Evolutionary conservation across 2,329 filamentous ascomycete genomes (phyloP).

Genomic region (Penicillium sp.): DNA sequence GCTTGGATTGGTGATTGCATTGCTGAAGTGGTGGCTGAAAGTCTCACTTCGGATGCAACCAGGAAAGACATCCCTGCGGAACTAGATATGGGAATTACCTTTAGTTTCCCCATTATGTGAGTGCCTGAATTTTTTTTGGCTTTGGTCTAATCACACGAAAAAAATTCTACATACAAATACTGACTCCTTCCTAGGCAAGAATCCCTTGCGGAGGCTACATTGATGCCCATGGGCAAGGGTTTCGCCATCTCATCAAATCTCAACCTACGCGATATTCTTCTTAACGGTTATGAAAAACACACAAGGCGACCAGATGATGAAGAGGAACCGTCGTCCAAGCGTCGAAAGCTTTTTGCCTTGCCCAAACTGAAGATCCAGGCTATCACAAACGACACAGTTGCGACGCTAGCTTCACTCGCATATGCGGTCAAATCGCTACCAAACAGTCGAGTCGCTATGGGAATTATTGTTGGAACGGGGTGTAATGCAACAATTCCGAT

Average conservation of each 20-base stretch:
- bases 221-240: slow-evolving; percentile 60
- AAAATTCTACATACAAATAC: background rate
- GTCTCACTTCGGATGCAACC: slow-evolving; percentile 41
- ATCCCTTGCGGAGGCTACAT: slow-evolving; percentile 53
- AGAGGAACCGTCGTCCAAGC: slow-evolving; percentile 44
- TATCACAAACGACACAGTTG: slow-evolving; percentile 79
- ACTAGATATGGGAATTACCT: slow-evolving; percentile 50
- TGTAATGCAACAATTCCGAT: slow-evolving; percentile 79
- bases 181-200: slow-evolving; percentile 46
- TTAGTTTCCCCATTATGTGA: slow-evolving; percentile 53
- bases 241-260: slow-evolving; percentile 58
- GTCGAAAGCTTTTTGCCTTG: slow-evolving; percentile 50
- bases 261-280: slow-evolving; percentile 54
- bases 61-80: slow-evolving; percentile 44
- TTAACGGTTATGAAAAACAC: slow-evolving; percentile 56
- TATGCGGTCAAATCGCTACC: slow-evolving; percentile 64
- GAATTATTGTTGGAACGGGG: slow-evolving; percentile 77
- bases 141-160: background rate
- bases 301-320: slow-evolving; percentile 41
- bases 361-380: slow-evolving; percentile 70
- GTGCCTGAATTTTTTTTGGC: slow-evolving; percentile 14
- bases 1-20: slow-evolving; percentile 79
- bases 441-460: slow-evolving; percentile 70
- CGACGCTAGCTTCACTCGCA: slow-evolving; percentile 74
- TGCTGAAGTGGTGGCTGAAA: slow-evolving; percentile 66